Evolutionary conservation across 129 eudicot species (phyloP).

Genomic region (Tagetes patula): DNA sequence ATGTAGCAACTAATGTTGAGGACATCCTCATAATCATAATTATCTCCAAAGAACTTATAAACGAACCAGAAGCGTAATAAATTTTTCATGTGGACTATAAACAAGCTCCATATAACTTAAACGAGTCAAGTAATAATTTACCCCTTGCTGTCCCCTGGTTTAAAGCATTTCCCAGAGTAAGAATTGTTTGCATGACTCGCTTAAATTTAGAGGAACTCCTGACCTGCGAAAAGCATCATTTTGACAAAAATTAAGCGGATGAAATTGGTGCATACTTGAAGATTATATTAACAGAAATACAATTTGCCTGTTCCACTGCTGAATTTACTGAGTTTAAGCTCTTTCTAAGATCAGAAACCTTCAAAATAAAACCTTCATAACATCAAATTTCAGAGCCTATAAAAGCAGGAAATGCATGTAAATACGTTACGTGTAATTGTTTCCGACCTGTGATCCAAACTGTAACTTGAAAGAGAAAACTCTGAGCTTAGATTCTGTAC

Average conservation of each 20-base stretch:
- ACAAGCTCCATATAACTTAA: not conserved
- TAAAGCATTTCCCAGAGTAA: constrained; percentile 87
- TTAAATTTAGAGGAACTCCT: constrained; percentile 75
- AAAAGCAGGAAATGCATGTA: constrained; percentile 18
- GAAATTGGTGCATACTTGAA: not conserved
- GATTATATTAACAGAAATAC: constrained; percentile 13
- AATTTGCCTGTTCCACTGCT: constrained; percentile 76
- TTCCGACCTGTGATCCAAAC: constrained; percentile 65
- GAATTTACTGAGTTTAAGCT: constrained; percentile 67
- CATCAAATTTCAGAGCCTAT: constrained; percentile 17
- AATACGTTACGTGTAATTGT: not conserved
- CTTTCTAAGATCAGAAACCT: constrained; percentile 80
- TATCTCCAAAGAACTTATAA: not conserved
- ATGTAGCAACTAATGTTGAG: constrained; percentile 1
- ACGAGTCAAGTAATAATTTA: constrained; percentile 27
- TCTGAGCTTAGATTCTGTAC: constrained; percentile 84
- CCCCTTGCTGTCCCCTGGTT: constrained; percentile 98
- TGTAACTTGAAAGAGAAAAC: constrained; percentile 82
- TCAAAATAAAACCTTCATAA: not conserved
- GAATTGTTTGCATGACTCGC: constrained; percentile 88
- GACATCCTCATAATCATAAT: not conserved
- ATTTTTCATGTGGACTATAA: constrained; percentile 13
- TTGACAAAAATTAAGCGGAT: not conserved
- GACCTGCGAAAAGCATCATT: constrained; percentile 50
- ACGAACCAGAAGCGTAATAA: not conserved